Evolutionary conservation across 2,329 filamentous ascomycete genomes (phyloP).

Genomic region (Colletotrichum brevisporum): DNA sequence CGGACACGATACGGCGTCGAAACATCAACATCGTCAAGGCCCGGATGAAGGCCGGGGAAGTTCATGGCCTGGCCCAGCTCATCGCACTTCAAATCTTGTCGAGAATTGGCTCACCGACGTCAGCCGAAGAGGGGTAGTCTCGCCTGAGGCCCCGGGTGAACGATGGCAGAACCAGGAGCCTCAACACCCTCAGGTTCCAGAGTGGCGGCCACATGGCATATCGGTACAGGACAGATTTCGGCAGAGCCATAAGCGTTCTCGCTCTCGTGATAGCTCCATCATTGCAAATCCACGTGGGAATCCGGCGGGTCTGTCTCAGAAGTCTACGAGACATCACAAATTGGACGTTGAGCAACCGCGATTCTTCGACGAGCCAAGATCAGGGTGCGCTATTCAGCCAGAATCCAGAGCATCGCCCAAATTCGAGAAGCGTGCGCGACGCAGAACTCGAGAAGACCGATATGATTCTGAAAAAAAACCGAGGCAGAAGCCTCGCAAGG

Average conservation of each 20-base stretch:
- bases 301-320: too few relatives aligned
- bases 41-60: background rate
- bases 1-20: too few relatives aligned
- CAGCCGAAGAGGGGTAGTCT: slow-evolving; percentile 11
- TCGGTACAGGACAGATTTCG: background rate
- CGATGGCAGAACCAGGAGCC: background rate
- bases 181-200: background rate
- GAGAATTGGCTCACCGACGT: slow-evolving; percentile 32
- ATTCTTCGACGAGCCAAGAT: background rate
- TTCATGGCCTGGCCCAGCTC: background rate
- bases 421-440: slow-evolving; percentile 66
- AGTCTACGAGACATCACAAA: background rate
- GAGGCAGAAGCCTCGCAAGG: slow-evolving; percentile 43
- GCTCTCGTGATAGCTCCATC: slow-evolving; percentile 40
- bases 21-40: too few relatives aligned
- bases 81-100: slow-evolving; percentile 2
- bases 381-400: background rate
- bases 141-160: background rate
- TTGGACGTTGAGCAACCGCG: background rate
- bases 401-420: background rate
- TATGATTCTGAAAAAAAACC: slow-evolving; percentile 62
- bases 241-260: slow-evolving; percentile 19
- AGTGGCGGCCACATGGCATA: slow-evolving; percentile 25
- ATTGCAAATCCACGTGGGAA: slow-evolving; percentile 5
- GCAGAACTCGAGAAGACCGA: slow-evolving; percentile 69